Conservation (phyloP, 116 monocot species). For the Thalassia testudinum region DNA sequence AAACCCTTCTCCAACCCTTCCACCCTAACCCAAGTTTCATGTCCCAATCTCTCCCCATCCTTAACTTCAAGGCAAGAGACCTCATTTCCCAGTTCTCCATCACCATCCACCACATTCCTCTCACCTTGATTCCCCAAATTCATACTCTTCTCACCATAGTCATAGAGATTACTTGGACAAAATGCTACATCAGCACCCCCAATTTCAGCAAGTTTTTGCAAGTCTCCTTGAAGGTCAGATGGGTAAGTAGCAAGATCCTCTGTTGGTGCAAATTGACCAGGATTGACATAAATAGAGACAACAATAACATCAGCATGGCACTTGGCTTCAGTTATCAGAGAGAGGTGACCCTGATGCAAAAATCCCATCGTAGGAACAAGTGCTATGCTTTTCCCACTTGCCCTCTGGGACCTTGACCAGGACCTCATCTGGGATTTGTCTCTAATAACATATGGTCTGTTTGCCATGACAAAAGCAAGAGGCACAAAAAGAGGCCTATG, state of each 20-base stretch:
- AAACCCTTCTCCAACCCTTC: slow-evolving; percentile 75
- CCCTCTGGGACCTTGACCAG: slow-evolving; percentile 42
- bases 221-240: slow-evolving; percentile 50
- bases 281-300: slow-evolving; percentile 96
- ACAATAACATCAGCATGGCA: slow-evolving; percentile 37
- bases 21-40: slow-evolving; percentile 86
- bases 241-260: slow-evolving; percentile 91
- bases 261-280: slow-evolving; percentile 78
- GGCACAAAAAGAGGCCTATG: too few relatives aligned
- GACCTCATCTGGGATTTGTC: slow-evolving; percentile 34
- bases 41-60: slow-evolving; percentile 12
- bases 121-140: background rate
- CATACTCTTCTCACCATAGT: slow-evolving; percentile 8
- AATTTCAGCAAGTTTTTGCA: slow-evolving; percentile 42
- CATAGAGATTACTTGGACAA: slow-evolving; percentile 59
- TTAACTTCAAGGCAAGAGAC: slow-evolving; percentile 43
- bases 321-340: slow-evolving; percentile 40
- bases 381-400: slow-evolving; percentile 34
- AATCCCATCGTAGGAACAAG: slow-evolving; percentile 95
- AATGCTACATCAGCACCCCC: slow-evolving; percentile 57
- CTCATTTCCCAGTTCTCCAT: background rate
- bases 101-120: background rate
- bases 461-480: too few relatives aligned
- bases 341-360: slow-evolving; percentile 86
- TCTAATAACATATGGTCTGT: background rate